Evolutionary conservation across 768 basidiomycete genomes (phyloP), one percentile per base, ranked within the genome.

Genomic region (Trametes meyenii): DNA sequence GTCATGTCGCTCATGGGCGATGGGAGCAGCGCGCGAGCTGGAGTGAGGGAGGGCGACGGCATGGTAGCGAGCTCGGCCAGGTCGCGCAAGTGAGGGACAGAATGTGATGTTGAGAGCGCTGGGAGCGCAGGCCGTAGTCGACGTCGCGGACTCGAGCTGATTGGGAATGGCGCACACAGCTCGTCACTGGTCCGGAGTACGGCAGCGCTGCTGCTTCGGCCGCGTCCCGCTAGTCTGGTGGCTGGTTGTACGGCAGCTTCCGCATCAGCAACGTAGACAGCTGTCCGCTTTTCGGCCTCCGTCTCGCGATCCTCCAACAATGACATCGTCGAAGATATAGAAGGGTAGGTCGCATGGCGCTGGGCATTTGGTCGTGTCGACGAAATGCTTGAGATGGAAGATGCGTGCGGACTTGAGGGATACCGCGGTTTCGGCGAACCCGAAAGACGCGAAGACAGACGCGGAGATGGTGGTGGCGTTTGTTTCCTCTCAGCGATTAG

Each of bases 261-360:
- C 17, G 39, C 23, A 33, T 63, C 67, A 8, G 65, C 55, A 23
- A 70, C 62, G 24, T 67, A 62, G 3, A 72, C 69, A 5, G 67
- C 71, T 19, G 63, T 44, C 43, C 69, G 61, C 64, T 72, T 72
- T 44, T 65, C 71, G 2, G 45, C 40, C 26, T 69, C 67, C 3
- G 58, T 61, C 5, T 68, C 64, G 35, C 69, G 68, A 44, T 70
- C 69, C 36, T 66, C 69, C 13, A 72, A 64, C 26, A 67, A 51
- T 5, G 67, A 69, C 26, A 72, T 67, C 1, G 71, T 70, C 2
- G 71, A 72, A 3, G 69, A 67, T 49, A 72, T 70, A 11, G 71
- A 72, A 1, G 71, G 71, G 53, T 66, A 72, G 2, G 71, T 66
- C 43, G 66, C 64, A 53, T 72, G 70, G 1, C 64, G 55, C 8